Evolutionary conservation across 179 eudicot genomes (phyloP).

Genomic region (Spergularia azorica): DNA sequence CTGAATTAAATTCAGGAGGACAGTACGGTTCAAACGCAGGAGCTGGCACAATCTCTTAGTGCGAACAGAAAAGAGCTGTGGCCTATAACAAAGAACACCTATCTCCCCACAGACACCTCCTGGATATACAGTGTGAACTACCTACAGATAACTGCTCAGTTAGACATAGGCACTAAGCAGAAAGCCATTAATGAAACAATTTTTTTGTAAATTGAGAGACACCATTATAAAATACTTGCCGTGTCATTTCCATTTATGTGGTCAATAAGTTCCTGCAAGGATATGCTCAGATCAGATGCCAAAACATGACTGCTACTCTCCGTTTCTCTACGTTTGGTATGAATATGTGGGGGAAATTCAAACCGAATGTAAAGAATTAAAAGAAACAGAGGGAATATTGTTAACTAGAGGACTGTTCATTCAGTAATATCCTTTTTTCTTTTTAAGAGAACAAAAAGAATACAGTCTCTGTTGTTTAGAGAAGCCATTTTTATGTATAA

Average conservation of each 20-base stretch:
- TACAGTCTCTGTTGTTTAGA: too few species aligned
- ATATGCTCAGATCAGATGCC: conserved; percentile 27
- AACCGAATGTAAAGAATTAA: too few species aligned
- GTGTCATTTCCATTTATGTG: conserved; percentile 50
- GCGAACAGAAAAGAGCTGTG: conserved; percentile 77
- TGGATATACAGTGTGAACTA: conserved; percentile 49
- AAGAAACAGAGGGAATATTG: background rate
- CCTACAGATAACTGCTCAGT: conserved; percentile 28
- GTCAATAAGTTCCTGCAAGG: conserved; percentile 55
- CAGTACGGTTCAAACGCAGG: conserved; percentile 69
- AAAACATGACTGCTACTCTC: background rate
- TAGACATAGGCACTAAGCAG: background rate
- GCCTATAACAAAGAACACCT: conserved; percentile 87
- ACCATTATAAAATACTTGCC: conserved; percentile 36
- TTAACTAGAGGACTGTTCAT: background rate
- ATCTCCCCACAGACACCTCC: conserved; percentile 88
- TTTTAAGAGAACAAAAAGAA: background rate
- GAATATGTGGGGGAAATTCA: too few species aligned
- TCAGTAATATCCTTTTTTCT: background rate
- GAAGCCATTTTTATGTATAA: background rate
- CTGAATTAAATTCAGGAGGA: conserved; percentile 70
- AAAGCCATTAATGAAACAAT: background rate
- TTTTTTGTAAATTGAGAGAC: background rate
- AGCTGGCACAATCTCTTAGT: conserved; percentile 76
- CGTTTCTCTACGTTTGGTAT: too few species aligned